These are phyloP conservation scores for Populus ilicifolia DNA, from an alignment of 345 rosid genomes.

Conservation along the genomic window DNA sequence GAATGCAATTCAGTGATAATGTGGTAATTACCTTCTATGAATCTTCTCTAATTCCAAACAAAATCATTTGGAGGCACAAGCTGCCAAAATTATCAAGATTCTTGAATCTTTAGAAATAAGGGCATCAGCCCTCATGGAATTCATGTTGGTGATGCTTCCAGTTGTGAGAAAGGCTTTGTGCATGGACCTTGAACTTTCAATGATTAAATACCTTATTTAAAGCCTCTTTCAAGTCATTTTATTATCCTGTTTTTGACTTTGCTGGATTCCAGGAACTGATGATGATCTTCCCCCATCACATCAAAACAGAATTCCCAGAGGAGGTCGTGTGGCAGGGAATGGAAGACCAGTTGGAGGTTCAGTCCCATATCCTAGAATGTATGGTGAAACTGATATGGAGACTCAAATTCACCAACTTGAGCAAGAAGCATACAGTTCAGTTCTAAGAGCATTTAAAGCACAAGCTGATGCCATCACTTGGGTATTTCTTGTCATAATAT, in stretches of 20 bases:
- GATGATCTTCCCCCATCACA: slow-evolving; percentile 82
- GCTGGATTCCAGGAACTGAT: slow-evolving; percentile 64
- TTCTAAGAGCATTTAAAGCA: slow-evolving; percentile 88
- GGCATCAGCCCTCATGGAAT: background rate
- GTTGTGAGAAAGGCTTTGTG: background rate
- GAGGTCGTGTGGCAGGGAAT: slow-evolving; percentile 57
- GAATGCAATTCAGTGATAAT: background rate
- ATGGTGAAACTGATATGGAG: slow-evolving; percentile 80
- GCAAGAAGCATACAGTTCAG: slow-evolving; percentile 75
- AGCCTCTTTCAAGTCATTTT: background rate
- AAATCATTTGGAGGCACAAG: background rate
- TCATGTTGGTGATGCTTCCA: background rate
- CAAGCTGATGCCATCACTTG: slow-evolving; percentile 95
- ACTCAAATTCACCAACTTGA: slow-evolving; percentile 81
- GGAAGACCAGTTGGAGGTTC: slow-evolving; percentile 54
- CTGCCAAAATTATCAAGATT: background rate
- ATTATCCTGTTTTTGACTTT: background rate
- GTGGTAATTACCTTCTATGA: background rate
- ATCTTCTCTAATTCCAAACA: background rate
- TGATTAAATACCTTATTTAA: background rate
- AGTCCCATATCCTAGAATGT: slow-evolving; percentile 61
- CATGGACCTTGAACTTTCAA: background rate
- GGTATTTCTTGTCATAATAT: slow-evolving; percentile 40
- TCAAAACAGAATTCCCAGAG: slow-evolving; percentile 57
- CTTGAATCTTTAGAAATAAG: background rate